Percentiles rank a stretch among this genome's conserved stretches.
Evolutionary conservation across 495 filamentous ascomycete species (phyloP).

Genomic region (Tetracladium setigerum): DNA sequence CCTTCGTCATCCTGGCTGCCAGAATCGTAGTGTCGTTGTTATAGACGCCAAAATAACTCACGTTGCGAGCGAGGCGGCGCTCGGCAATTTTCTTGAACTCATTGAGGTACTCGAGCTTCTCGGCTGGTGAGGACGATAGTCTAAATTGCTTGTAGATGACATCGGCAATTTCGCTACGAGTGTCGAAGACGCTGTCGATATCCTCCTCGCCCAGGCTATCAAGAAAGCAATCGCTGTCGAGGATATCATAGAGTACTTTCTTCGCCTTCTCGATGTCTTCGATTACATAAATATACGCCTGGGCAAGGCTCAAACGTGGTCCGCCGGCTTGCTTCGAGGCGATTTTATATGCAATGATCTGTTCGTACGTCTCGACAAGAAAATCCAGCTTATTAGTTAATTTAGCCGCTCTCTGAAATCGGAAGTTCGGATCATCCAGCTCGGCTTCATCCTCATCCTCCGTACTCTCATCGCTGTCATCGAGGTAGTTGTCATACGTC

Average conservation of each 20-base stretch:
- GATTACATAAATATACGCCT: neutral
- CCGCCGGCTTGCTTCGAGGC: too few species aligned
- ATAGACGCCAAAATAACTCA: neutral
- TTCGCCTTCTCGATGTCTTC: constrained; percentile 8
- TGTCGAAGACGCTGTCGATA: neutral
- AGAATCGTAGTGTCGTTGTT: neutral
- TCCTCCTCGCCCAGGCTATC: constrained; percentile 11
- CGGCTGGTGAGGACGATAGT: too few species aligned
- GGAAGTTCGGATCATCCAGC: too few species aligned
- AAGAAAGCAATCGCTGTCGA: constrained; percentile 4
- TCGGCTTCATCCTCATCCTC: too few species aligned
- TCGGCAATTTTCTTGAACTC: too few species aligned
- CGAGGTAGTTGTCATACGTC: too few species aligned
- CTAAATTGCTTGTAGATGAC: constrained; percentile 2
- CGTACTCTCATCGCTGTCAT: too few species aligned
- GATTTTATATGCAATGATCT: too few species aligned
- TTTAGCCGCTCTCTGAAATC: neutral
- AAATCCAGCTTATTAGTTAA: neutral
- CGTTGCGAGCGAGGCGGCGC: too few species aligned
- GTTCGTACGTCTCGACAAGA: neutral
- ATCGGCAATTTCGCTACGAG: constrained; percentile 1
- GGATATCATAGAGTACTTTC: constrained; percentile 9
- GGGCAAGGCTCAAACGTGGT: neutral
- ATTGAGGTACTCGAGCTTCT: too few species aligned
- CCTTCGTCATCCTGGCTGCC: constrained; percentile 1